Base-by-base conservation (phyloP, 2,329 filamentous ascomycete genomes). In the Metarhizium humberi region DNA sequence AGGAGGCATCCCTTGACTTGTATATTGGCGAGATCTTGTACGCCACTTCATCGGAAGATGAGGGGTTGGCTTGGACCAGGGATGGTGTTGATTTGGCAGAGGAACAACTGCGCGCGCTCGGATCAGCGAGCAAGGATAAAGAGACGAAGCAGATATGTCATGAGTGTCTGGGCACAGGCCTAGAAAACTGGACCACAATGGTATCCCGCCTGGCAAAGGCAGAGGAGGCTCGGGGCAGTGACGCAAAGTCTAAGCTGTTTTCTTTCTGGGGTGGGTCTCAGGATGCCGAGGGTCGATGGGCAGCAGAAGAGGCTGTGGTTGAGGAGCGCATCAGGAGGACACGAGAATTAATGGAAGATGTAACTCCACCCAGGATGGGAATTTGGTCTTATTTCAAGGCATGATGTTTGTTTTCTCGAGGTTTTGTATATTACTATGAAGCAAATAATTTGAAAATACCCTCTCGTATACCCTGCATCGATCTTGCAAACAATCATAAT, bases 1-100 rank as follows among this genome's bases (percentile, higher is more conserved):
- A 94, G 61, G 92, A 96, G 70, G 90, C 91, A 3, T 90, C 84
- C 0, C 73, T 96, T 14, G 91, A 90, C 77, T 80, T 91, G 29
- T 94, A 96, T 70, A 92, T 97, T 59, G 92, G 92, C 56, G 92
- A 97, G 73, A 95, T 97, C 52, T 79, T 97, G 36, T 96, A 88
- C 69, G 82, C 89, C 0, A 81, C 80, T 4, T 62, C 66, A 1
- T 72, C 70, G 18, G 74, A 76, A 52, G 84, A 89, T 51, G 85
- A 87, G 58, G 92, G 91, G 0, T 76, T 96, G 2, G 84, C 85
- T 6, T 97, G 92, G 92, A 96, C 92, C 1, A 82, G 90, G 55
- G 90, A 96, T 59, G 91, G 87, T 30, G 90, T 95, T 36, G 87
- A 92, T 61, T 74, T 88, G 1, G 87, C 91, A 3, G 91, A 92